Evolutionary conservation across 148 eudicot species (phyloP).

Genomic region (Nyssa sinensis): DNA sequence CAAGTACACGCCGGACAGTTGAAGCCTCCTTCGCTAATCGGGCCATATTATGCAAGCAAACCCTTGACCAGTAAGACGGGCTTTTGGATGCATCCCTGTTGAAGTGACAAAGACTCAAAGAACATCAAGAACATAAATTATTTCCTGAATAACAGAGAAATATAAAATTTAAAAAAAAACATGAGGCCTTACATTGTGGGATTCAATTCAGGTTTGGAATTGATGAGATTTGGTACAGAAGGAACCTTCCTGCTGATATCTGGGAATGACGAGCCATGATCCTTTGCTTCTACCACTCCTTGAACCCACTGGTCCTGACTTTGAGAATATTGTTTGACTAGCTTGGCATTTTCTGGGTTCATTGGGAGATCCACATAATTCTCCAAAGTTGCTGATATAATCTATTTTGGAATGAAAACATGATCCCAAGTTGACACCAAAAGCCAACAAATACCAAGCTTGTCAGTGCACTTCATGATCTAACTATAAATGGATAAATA

Average conservation of each 20-base stretch:
- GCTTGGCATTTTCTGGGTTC: constrained; percentile 34
- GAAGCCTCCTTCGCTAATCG: constrained; percentile 84
- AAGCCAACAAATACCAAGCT: constrained; percentile 1
- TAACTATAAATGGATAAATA: background rate
- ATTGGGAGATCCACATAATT: constrained; percentile 50
- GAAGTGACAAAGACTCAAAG: constrained; percentile 3
- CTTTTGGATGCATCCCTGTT: constrained; percentile 61
- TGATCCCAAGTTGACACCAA: constrained; percentile 8
- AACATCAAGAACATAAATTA: background rate
- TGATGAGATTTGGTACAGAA: constrained; percentile 19
- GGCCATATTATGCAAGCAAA: constrained; percentile 81
- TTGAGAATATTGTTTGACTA: constrained; percentile 24
- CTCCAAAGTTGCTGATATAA: constrained; percentile 76
- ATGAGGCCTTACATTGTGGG: constrained; percentile 42
- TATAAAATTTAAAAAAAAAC: background rate
- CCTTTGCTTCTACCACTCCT: constrained; percentile 29
- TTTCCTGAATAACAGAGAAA: background rate
- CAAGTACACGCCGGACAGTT: constrained; percentile 80
- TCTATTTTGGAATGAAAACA: constrained; percentile 36
- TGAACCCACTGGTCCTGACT: constrained; percentile 19
- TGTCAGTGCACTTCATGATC: constrained; percentile 2
- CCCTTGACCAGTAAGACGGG: constrained; percentile 86
- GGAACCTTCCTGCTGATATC: constrained; percentile 26
- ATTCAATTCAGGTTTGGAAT: constrained; percentile 41
- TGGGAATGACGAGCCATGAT: constrained; percentile 26